Evolutionary conservation across 2,329 filamentous ascomycete species (phyloP).

Genomic region (Penicillium sp.): DNA sequence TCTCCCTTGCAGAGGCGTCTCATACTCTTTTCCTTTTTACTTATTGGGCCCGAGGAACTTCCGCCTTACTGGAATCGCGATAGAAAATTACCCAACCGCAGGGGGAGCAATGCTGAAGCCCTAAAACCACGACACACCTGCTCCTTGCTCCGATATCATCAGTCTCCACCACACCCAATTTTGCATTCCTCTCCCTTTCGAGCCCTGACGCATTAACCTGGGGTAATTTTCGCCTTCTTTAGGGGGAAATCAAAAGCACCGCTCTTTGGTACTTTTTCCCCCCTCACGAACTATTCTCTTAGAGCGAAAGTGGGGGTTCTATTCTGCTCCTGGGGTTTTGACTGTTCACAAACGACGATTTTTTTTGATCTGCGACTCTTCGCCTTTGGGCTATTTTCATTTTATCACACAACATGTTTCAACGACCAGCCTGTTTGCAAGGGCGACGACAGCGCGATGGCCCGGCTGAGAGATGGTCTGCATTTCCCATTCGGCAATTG

Average conservation of each 20-base stretch:
- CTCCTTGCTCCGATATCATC: slow-evolving; percentile 31
- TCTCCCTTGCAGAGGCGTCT: slow-evolving; percentile 31
- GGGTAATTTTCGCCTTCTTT: slow-evolving; percentile 29
- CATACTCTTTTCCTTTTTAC: slow-evolving; percentile 20
- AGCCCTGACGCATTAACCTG: slow-evolving; percentile 30
- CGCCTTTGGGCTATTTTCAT: background rate
- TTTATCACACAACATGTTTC: slow-evolving; percentile 33
- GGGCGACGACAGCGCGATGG: slow-evolving; percentile 33
- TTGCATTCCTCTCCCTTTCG: slow-evolving; percentile 37
- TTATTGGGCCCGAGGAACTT: slow-evolving; percentile 16
- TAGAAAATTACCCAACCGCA: slow-evolving; percentile 28
- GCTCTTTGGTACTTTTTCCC: slow-evolving; percentile 31
- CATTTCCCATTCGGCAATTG: slow-evolving; percentile 63
- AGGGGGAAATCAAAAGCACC: slow-evolving; percentile 32
- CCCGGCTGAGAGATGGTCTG: slow-evolving; percentile 39
- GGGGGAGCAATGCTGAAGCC: slow-evolving; percentile 35
- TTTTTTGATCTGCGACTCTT: slow-evolving; percentile 1
- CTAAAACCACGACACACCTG: slow-evolving; percentile 23
- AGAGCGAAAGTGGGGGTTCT: slow-evolving; percentile 24
- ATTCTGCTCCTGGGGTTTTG: slow-evolving; percentile 6
- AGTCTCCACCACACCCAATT: slow-evolving; percentile 28
- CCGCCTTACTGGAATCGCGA: slow-evolving; percentile 26
- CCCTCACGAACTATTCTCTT: slow-evolving; percentile 22
- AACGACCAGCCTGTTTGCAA: slow-evolving; percentile 39
- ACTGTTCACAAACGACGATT: background rate